These are phyloP conservation scores for Fusarium continuum DNA, from an alignment of 2,329 filamentous ascomycete species.

Conservation along the genomic window DNA sequence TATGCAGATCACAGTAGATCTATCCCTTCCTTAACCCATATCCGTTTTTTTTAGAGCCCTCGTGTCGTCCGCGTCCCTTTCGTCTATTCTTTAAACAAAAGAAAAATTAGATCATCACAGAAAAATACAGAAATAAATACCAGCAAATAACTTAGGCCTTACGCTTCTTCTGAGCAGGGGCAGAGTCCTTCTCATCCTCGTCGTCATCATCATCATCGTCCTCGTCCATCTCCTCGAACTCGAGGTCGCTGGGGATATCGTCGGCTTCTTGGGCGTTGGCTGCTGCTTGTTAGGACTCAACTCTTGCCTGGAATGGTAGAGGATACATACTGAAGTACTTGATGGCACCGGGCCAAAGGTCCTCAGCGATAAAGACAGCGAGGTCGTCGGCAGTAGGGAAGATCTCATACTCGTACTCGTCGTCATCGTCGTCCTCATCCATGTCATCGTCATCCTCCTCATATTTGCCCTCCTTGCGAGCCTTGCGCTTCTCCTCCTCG, in stretches of 20 bases:
- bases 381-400: constrained; percentile 89
- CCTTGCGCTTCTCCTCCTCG: constrained; percentile 65
- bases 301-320: not conserved
- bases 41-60: constrained; percentile 13
- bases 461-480: constrained; percentile 58
- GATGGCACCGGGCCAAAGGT: constrained; percentile 87
- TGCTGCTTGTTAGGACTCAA: constrained; percentile 49
- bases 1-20: constrained; percentile 1
- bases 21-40: constrained; percentile 9
- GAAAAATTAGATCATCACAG: constrained; percentile 26
- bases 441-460: constrained; percentile 53
- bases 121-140: not conserved
- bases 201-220: constrained; percentile 47
- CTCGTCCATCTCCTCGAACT: constrained; percentile 70
- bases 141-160: constrained; percentile 48
- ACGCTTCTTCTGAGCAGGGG: constrained; percentile 55
- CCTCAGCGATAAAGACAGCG: constrained; percentile 82
- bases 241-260: constrained; percentile 68
- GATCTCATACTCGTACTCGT: constrained; percentile 78
- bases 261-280: constrained; percentile 71
- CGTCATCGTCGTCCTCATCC: constrained; percentile 68
- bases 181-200: constrained; percentile 59
- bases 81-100: constrained; percentile 38
- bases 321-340: constrained; percentile 86
- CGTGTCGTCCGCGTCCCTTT: constrained; percentile 18